A percentile compares a stretch with the other conserved stretches of the same genome.
phyloP scores from a whole-genome alignment of 2,329 filamentous ascomycete species.

The Beauveria varroae region DNA sequence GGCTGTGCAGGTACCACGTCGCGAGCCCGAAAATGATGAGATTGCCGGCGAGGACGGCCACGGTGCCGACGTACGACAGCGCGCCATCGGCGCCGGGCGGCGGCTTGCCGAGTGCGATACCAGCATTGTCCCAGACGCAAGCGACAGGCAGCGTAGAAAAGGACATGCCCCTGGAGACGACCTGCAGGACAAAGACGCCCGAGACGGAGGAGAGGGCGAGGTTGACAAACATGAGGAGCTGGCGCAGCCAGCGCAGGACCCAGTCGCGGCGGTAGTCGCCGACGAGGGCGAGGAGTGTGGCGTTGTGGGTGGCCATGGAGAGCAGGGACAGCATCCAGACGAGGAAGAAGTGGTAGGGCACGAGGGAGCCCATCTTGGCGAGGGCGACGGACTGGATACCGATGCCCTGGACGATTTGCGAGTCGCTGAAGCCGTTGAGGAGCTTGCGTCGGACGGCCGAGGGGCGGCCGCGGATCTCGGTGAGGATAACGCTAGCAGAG shows the following conservation, averaged over 20 bases:
- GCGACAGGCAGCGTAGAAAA: constrained; percentile 49
- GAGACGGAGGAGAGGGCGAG: constrained; percentile 49
- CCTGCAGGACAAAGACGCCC: constrained; percentile 49
- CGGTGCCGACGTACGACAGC: constrained; percentile 48
- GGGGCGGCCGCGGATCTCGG: constrained; percentile 39
- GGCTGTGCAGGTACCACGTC: constrained; percentile 58
- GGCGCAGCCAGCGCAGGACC: constrained; percentile 58
- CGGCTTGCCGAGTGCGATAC: neutral
- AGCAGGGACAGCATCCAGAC: constrained; percentile 61
- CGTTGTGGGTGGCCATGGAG: constrained; percentile 58
- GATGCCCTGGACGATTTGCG: constrained; percentile 62
- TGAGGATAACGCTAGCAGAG: constrained; percentile 48
- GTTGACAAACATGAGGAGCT: constrained; percentile 59
- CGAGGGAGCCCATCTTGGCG: constrained; percentile 48
- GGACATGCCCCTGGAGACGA: constrained; percentile 43
- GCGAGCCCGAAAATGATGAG: constrained; percentile 49
- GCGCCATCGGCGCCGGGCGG: constrained; percentile 33
- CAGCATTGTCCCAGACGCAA: constrained; percentile 45
- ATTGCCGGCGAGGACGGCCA: constrained; percentile 53
- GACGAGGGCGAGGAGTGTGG: constrained; percentile 56
- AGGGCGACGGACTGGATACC: constrained; percentile 59
- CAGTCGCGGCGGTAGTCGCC: constrained; percentile 60
- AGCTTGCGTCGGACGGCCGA: constrained; percentile 55
- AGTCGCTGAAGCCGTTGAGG: constrained; percentile 57
- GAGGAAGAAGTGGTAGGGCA: constrained; percentile 64